Evolutionary conservation across 140 eudicot species (phyloP).

Genomic region (Erigeron philadelphicus): DNA sequence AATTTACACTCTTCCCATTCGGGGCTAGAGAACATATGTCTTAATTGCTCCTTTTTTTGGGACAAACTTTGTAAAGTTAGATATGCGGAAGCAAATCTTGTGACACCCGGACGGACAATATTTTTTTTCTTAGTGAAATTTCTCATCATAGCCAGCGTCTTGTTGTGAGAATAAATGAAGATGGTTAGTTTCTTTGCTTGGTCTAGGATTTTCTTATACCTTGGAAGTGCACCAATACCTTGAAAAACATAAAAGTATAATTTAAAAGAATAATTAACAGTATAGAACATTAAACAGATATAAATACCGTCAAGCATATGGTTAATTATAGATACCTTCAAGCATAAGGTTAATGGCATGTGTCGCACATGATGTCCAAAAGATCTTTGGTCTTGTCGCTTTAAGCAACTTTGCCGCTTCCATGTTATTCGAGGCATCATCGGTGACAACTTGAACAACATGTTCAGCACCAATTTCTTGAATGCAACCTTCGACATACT

Average conservation of each 20-base stretch:
- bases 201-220: background rate
- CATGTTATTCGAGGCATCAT: background rate
- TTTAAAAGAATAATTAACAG: background rate
- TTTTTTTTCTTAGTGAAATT: background rate
- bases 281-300: background rate
- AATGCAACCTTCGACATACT: background rate
- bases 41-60: background rate
- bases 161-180: background rate
- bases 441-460: slow-evolving; percentile 1
- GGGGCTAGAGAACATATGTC: background rate
- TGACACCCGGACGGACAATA: slow-evolving; percentile 6
- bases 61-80: slow-evolving; percentile 12
- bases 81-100: slow-evolving; percentile 14
- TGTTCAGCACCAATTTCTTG: background rate
- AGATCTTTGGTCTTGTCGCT: background rate
- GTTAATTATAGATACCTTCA: background rate
- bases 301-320: background rate
- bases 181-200: background rate
- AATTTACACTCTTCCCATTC: background rate
- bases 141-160: background rate
- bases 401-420: slow-evolving; percentile 1
- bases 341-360: background rate
- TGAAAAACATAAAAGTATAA: background rate
- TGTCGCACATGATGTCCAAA: background rate
- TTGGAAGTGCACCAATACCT: background rate